Base-by-base conservation (phyloP, 345 rosid species). In the Kernera saxatilis region DNA sequence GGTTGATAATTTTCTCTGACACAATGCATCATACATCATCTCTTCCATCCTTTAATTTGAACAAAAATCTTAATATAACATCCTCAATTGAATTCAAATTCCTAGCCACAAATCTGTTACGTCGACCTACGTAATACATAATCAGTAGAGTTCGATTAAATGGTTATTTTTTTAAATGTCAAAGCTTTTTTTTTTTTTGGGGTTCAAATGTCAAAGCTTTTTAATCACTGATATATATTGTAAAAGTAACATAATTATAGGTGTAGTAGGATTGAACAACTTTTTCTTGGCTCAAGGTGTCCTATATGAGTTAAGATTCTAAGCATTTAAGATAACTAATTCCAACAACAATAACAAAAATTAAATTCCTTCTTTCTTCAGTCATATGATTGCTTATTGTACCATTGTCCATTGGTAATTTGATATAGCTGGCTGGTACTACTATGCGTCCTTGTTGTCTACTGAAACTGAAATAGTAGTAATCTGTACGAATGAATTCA, bases 41-140 rank as follows among this genome's bases (percentile, higher is more conserved):
- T 63, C 55, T 72, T 53, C 64, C 64, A 12, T 32, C 39, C 58
- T 72, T 72, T 72, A 44, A 55, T 72, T 72, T 64, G 77, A 72
- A 72, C 23, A 33, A 71, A 71, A 52, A 27, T 59, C 40, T 17
- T 39, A 22, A 33, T 13, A 22, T 33, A 30, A 4, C 36, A 51
- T 41, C 56, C 48, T 36, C 27, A 8, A 22, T 0, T 13, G 4
- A 58, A 70, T 70, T 70, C 40, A 49, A 48, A 72, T 45, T 53
- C 49, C 45, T 22, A 43, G 13, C 60, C 36, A 35, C 25, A 14
- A n/a, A 27, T 41, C 30, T 32, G n/a, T 19, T 30, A 11, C 5
- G 26, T 32, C 17, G 3, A 26, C 58, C 57, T 37, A 58, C 15
- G 15, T 27, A 18, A 11, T 21, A 29, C 7, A 21, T 55, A 2